phyloP scores from a whole-genome alignment of 176 grass and related monocot genomes.

The Oryza rufipogon region DNA sequence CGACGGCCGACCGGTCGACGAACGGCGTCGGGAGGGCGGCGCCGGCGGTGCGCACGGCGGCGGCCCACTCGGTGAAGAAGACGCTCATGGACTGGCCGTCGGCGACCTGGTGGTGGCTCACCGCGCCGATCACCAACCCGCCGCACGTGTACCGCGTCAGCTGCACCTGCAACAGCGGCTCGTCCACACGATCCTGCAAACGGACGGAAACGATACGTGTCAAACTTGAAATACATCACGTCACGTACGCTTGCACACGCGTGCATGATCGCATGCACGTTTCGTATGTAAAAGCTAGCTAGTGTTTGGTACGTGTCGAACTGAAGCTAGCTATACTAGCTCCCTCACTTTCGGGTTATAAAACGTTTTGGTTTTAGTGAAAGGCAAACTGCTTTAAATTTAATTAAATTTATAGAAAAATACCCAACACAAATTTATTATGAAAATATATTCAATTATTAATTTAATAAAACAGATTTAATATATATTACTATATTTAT shows the following conservation, averaged over 20 bases:
- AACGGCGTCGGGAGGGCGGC: neutral
- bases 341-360: too few relatives aligned
- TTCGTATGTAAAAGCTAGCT: neutral
- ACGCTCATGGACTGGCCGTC: constrained; percentile 56
- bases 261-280: neutral
- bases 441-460: too few relatives aligned
- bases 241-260: neutral
- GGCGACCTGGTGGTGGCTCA: constrained; percentile 37
- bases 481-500: too few relatives aligned
- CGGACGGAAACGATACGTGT: neutral
- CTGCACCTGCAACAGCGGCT: constrained; percentile 41
- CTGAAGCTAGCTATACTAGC: too few relatives aligned
- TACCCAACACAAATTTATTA: too few relatives aligned
- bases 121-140: constrained; percentile 42
- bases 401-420: too few relatives aligned
- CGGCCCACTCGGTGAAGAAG: constrained; percentile 47
- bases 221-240: neutral
- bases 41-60: constrained; percentile 12
- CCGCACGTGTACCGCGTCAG: constrained; percentile 51
- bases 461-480: too few relatives aligned
- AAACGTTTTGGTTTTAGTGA: too few relatives aligned
- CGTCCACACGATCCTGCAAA: constrained; percentile 4
- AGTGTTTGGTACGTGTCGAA: neutral
- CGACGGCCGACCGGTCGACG: constrained; percentile 4
- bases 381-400: accelerated